A percentile compares a stretch with the other conserved stretches of the same genome.
Evolutionary conservation across 73 alveolate genomes (phyloP).

Genomic region (Halteria grandinella): DNA sequence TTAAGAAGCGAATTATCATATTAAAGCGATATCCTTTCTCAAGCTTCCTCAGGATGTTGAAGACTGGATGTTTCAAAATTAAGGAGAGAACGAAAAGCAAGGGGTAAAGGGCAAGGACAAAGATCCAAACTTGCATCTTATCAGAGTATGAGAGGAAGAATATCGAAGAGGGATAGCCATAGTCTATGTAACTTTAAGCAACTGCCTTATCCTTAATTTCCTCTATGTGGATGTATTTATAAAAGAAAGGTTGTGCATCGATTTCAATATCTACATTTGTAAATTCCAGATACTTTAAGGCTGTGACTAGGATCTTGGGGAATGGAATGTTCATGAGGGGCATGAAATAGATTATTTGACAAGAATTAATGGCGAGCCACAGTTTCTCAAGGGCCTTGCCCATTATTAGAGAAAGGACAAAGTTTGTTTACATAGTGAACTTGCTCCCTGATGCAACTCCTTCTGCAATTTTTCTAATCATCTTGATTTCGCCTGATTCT

Average conservation of each 20-base stretch:
- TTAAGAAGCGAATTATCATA: neutral
- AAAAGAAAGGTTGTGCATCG: neutral
- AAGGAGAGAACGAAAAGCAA: neutral
- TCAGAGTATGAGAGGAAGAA: slow-evolving; percentile 10
- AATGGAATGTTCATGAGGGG: slow-evolving; percentile 23
- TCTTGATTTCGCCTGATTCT: no score
- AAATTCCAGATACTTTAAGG: neutral
- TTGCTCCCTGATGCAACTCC: no score
- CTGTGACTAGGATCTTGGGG: neutral
- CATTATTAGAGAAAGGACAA: neutral
- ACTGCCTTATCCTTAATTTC: slow-evolving; percentile 4
- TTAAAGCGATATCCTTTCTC: neutral
- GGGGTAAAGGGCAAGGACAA: neutral
- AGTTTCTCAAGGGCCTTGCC: slow-evolving; percentile 41
- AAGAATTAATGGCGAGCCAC: slow-evolving; percentile 23
- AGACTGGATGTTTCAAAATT: neutral
- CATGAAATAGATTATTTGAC: neutral
- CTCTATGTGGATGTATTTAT: neutral
- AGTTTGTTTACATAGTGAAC: no score
- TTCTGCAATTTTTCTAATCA: no score
- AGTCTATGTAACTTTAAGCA: neutral
- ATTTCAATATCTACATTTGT: slow-evolving; percentile 14
- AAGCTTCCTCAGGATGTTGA: neutral
- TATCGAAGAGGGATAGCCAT: slow-evolving; percentile 2
- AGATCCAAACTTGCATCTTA: neutral